Conservation (phyloP, 2,329 filamentous ascomycete genomes). For the Monilinia vaccinii-corymbosi region DNA sequence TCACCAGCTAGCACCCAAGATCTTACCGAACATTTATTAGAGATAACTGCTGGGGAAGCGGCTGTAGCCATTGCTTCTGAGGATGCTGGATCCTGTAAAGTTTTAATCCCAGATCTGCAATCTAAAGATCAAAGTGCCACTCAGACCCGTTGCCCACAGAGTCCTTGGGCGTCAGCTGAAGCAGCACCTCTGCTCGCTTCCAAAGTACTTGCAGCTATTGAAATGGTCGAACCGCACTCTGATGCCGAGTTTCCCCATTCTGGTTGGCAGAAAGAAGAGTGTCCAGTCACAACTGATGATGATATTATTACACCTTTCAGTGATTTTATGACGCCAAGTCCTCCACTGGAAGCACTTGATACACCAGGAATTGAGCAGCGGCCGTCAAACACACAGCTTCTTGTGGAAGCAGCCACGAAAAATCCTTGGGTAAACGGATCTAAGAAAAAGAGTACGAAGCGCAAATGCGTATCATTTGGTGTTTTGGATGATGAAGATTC, state of each 20-base stretch:
- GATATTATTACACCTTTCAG: constrained; percentile 18
- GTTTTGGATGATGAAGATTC: constrained; percentile 5
- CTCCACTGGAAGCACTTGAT: constrained; percentile 5
- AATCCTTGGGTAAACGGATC: constrained; percentile 25
- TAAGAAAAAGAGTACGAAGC: constrained; percentile 13
- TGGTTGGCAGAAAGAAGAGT: constrained; percentile 16
- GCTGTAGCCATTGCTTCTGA: not conserved
- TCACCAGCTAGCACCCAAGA: not conserved
- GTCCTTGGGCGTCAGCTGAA: constrained; percentile 9
- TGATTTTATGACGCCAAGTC: constrained; percentile 18
- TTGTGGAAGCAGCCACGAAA: constrained; percentile 18
- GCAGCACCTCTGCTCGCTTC: not conserved
- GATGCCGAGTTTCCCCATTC: not conserved
- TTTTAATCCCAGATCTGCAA: too few species aligned
- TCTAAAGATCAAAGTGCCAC: not conserved
- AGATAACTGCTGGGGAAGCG: not conserved
- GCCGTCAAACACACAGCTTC: constrained; percentile 18
- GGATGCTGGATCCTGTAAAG: too few species aligned
- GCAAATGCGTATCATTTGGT: constrained; percentile 27
- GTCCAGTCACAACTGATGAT: constrained; percentile 12
- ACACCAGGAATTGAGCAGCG: not conserved
- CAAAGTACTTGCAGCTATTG: not conserved
- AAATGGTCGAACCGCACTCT: not conserved
- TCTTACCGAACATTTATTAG: not conserved
- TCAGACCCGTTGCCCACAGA: constrained; percentile 1